A percentile compares a stretch with the other conserved stretches of the same genome.
Evolutionary conservation across 2,329 filamentous ascomycete species (phyloP).

Genomic region (Penicillium sp.): DNA sequence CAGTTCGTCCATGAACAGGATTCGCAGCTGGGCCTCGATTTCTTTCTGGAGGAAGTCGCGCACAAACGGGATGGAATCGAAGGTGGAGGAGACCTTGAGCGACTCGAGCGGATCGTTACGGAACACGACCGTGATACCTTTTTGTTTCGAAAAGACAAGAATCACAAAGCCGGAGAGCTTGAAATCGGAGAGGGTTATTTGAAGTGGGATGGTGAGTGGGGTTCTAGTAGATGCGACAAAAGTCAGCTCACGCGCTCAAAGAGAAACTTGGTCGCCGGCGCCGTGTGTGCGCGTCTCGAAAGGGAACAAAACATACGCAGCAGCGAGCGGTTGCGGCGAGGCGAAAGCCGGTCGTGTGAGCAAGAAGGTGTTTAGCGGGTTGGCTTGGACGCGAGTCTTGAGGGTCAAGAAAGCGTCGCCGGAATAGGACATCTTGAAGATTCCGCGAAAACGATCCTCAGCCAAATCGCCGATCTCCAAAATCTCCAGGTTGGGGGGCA

Average conservation of each 20-base stretch:
- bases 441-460: slow-evolving; percentile 94
- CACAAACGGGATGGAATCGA: slow-evolving; percentile 98
- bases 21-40: slow-evolving; percentile 89
- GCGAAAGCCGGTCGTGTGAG: slow-evolving; percentile 90
- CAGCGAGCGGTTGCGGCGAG: slow-evolving; percentile 88
- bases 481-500: slow-evolving; percentile 94
- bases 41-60: slow-evolving; percentile 95
- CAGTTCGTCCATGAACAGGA: slow-evolving; percentile 96
- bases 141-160: slow-evolving; percentile 94
- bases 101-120: slow-evolving; percentile 97
- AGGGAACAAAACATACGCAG: slow-evolving; percentile 56
- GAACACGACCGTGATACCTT: slow-evolving; percentile 94
- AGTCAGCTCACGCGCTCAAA: slow-evolving; percentile 12
- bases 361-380: slow-evolving; percentile 94
- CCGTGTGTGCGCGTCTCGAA: neutral
- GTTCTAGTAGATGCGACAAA: slow-evolving; percentile 52
- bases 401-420: slow-evolving; percentile 95
- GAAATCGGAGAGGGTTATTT: slow-evolving; percentile 95
- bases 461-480: slow-evolving; percentile 96
- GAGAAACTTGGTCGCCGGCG: neutral
- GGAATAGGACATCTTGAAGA: slow-evolving; percentile 99
- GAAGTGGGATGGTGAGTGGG: slow-evolving; percentile 93
- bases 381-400: slow-evolving; percentile 95
- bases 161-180: slow-evolving; percentile 97
- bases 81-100: slow-evolving; percentile 96